phyloP scores from a whole-genome alignment of 176 grass and related monocot genomes.

The Bothriochloa decipiens region DNA sequence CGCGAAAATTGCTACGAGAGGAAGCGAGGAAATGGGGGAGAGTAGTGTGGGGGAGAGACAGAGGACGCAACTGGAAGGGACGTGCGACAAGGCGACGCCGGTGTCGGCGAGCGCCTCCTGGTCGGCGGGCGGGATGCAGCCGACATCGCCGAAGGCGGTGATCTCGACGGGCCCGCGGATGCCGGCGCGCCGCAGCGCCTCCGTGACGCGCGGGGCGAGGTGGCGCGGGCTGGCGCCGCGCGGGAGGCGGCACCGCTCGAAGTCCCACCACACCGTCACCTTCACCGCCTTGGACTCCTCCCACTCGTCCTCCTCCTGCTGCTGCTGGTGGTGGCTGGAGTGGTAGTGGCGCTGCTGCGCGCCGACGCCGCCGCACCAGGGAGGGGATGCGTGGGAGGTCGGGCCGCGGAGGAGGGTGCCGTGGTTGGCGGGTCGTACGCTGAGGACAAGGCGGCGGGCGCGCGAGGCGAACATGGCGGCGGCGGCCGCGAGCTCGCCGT shows the following conservation, averaged over 20 bases:
- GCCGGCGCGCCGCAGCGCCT: constrained; percentile 54
- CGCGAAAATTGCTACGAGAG: background rate
- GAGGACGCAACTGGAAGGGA: constrained; percentile 54
- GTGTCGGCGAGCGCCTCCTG: constrained; percentile 59
- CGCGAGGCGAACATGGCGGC: constrained; percentile 28
- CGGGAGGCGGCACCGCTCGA: constrained; percentile 59
- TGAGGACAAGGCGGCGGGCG: background rate
- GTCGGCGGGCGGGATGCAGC: background rate
- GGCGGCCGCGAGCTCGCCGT: background rate
- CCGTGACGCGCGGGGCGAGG: constrained; percentile 46
- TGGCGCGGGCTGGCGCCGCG: constrained; percentile 29
- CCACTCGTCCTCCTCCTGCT: constrained; percentile 26
- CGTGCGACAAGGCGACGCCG: constrained; percentile 59
- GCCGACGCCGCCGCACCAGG: background rate
- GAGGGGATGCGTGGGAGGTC: background rate
- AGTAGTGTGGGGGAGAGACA: background rate
- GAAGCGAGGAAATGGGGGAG: background rate
- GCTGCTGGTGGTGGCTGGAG: background rate
- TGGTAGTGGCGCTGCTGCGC: background rate
- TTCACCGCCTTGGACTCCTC: constrained; percentile 54
- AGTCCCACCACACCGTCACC: constrained; percentile 79
- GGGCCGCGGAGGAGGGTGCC: background rate
- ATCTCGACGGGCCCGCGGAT: constrained; percentile 62
- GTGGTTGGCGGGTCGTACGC: background rate
- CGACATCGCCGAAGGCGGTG: constrained; percentile 65